These are phyloP conservation scores for Rhynchosporium agropyri DNA, from an alignment of 2,329 filamentous ascomycete genomes.

Conservation along the genomic window DNA sequence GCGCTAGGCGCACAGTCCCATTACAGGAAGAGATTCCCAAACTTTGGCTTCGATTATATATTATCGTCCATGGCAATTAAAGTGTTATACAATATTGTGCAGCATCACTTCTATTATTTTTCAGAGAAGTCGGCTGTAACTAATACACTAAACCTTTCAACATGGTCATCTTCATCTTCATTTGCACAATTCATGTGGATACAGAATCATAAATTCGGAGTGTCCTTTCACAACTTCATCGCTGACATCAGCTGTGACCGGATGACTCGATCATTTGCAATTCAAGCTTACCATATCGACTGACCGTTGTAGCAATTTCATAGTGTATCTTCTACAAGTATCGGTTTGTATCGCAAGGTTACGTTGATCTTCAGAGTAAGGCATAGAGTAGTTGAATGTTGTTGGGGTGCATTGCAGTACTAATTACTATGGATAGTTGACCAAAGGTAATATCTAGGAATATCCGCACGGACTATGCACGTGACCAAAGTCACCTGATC, in stretches of 20 bases:
- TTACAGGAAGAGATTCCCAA: constrained; percentile 3
- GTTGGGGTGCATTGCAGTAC: too few species aligned
- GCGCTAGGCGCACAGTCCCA: too few species aligned
- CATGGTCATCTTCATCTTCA: constrained; percentile 5
- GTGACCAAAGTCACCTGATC: too few species aligned
- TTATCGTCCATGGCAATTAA: neutral
- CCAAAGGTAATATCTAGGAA: too few species aligned
- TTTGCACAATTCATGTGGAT: constrained; percentile 5
- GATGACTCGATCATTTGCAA: neutral
- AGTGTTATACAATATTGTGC: neutral
- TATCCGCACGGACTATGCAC: too few species aligned
- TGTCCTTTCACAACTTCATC: neutral
- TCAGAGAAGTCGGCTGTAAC: constrained; percentile 5
- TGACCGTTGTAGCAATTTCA: constrained; percentile 6
- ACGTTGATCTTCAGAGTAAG: too few species aligned
- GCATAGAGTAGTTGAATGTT: too few species aligned
- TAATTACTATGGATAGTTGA: too few species aligned
- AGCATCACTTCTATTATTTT: neutral
- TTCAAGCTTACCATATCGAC: constrained; percentile 4
- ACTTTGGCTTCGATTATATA: constrained; percentile 1
- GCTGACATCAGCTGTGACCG: neutral
- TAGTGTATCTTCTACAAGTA: too few species aligned
- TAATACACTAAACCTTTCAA: neutral
- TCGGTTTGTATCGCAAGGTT: too few species aligned
- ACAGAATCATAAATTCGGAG: constrained; percentile 5